Conservation (phyloP, 371 early-diverging fungal species). For the Mortierella sp. region DNA sequence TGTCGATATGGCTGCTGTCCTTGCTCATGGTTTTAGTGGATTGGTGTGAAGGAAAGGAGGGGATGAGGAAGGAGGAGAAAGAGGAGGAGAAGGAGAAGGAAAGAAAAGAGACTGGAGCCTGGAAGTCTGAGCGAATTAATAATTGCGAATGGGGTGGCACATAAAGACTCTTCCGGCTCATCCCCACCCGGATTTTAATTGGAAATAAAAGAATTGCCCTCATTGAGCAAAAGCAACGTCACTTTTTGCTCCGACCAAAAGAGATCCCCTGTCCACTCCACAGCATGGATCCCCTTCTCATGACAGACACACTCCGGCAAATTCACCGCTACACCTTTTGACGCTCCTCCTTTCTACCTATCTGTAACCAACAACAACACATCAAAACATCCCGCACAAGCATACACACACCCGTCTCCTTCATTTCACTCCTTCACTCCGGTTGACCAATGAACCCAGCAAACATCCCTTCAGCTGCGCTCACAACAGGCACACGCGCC, state of each 20-base stretch:
- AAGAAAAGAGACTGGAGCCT: neutral
- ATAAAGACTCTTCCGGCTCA: neutral
- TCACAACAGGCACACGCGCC: constrained; percentile 34
- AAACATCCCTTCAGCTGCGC: constrained; percentile 30
- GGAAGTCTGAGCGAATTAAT: neutral
- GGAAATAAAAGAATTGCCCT: neutral
- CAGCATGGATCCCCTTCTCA: neutral
- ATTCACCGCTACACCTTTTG: neutral
- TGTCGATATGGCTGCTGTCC: constrained; percentile 9
- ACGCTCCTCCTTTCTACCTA: neutral
- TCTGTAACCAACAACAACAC: neutral
- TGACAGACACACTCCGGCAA: neutral
- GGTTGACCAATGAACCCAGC: constrained; percentile 16
- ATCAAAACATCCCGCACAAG: neutral
- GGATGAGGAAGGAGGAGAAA: neutral
- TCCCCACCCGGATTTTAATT: neutral
- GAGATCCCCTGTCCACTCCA: neutral
- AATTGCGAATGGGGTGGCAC: neutral
- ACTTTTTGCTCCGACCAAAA: neutral
- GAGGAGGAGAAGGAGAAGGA: neutral
- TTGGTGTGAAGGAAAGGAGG: neutral
- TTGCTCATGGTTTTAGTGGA: constrained; percentile 6
- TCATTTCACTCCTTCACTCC: neutral
- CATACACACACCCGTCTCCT: neutral
- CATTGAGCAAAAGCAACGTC: no score